Conservation (phyloP, 306 rosid species). For the Luffa aegyptiaca region DNA sequence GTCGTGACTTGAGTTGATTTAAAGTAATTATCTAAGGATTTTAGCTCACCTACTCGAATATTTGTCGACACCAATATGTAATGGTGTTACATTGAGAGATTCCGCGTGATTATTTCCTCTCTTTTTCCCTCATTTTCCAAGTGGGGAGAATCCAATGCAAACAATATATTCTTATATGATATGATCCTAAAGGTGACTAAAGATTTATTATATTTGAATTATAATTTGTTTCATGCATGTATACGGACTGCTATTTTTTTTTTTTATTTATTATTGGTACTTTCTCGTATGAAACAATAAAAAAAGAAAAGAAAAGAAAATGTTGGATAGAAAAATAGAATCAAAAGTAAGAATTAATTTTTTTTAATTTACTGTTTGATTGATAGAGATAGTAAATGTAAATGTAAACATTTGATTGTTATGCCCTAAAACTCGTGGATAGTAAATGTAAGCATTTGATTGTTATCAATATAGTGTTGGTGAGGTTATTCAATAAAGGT, state of each 20-base stretch:
- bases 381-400: no score
- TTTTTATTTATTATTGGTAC: no score
- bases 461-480: no score
- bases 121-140: background rate
- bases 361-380: no score
- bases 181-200: background rate
- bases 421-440: no score
- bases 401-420: no score
- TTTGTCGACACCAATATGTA: background rate
- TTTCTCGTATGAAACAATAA: no score
- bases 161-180: background rate
- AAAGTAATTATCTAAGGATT: background rate
- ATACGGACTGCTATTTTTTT: background rate
- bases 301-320: no score
- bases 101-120: background rate
- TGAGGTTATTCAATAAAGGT: no score
- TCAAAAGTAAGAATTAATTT: no score
- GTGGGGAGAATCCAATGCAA: conserved; percentile 1
- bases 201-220: background rate
- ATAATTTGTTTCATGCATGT: background rate
- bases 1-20: background rate
- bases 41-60: background rate
- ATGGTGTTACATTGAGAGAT: background rate
- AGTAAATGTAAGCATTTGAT: no score
- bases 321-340: no score